These are phyloP conservation scores for Wallacemonas collosoma DNA, from an alignment of 208 protist species.

Conservation along the genomic window DNA sequence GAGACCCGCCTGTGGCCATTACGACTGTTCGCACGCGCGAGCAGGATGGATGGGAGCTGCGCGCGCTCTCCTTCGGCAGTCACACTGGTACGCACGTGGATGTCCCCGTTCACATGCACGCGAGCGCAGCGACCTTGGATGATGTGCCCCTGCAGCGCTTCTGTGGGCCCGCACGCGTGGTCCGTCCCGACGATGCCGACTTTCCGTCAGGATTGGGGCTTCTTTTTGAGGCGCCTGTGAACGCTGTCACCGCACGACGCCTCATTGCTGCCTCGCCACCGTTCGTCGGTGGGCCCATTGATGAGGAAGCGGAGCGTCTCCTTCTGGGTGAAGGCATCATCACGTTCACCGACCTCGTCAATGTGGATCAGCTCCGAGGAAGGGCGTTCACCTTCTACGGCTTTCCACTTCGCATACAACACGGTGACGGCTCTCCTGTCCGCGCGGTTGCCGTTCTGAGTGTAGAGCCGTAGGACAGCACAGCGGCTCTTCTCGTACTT, in stretches of 20 bases:
- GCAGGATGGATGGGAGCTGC: conserved; percentile 49
- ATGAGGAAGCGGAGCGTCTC: conserved; percentile 33
- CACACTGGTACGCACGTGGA: conserved; percentile 58
- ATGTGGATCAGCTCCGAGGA: conserved; percentile 32
- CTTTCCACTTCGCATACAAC: conserved; percentile 40
- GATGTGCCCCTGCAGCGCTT: conserved; percentile 35
- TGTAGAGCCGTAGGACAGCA: not conserved
- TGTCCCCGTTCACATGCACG: conserved; percentile 56
- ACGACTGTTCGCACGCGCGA: conserved; percentile 38
- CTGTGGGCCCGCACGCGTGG: conserved; percentile 35
- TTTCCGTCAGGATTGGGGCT: conserved; percentile 28
- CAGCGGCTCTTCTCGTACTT: too few relatives aligned
- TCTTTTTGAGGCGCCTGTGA: conserved; percentile 34
- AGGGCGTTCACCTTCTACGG: conserved; percentile 36
- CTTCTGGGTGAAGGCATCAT: conserved; percentile 32
- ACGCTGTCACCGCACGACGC: conserved; percentile 4
- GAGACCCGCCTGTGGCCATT: conserved; percentile 41
- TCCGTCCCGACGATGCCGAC: conserved; percentile 3
- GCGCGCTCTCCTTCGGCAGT: conserved; percentile 37
- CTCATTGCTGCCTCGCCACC: conserved; percentile 25
- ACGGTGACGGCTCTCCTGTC: conserved; percentile 54
- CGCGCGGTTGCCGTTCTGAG: conserved; percentile 38
- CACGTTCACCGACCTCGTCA: conserved; percentile 53
- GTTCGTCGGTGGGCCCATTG: conserved; percentile 41
- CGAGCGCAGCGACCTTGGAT: conserved; percentile 30